A percentile compares a stretch with the other conserved stretches of the same genome.
These are phyloP conservation scores for Coffea humblotiana DNA, from an alignment of 305 asterid species.

Conservation along the genomic window DNA sequence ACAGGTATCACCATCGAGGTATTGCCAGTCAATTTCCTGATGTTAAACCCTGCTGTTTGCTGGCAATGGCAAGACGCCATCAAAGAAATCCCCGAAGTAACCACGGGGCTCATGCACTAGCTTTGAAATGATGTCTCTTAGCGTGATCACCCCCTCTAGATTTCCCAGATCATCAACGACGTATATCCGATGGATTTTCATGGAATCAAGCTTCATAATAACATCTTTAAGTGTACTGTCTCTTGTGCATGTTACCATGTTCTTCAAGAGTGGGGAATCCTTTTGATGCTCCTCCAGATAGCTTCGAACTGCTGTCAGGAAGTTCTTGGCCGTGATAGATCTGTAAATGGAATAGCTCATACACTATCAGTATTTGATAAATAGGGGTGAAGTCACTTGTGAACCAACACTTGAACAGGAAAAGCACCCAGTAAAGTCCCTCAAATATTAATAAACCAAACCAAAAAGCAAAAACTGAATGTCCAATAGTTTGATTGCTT, in stretches of 20 bases:
- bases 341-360: constrained; percentile 35
- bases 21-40: neutral
- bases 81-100: constrained; percentile 94
- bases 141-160: constrained; percentile 76
- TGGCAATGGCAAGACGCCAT: constrained; percentile 88
- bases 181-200: constrained; percentile 79
- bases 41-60: constrained; percentile 73
- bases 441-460: neutral
- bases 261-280: constrained; percentile 41
- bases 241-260: constrained; percentile 73
- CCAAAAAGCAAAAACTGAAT: neutral
- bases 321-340: constrained; percentile 82
- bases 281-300: constrained; percentile 46
- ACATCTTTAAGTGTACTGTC: constrained; percentile 66
- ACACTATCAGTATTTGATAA: neutral
- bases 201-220: constrained; percentile 61
- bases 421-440: neutral
- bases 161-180: constrained; percentile 66
- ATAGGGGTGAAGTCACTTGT: neutral
- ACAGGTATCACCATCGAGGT: too few relatives aligned
- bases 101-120: constrained; percentile 97
- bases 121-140: constrained; percentile 86
- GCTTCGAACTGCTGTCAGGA: constrained; percentile 64
- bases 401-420: neutral
- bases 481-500: neutral